Base-by-base conservation (phyloP, 164 flowering plant species). In the Nelumbo lutea region DNA sequence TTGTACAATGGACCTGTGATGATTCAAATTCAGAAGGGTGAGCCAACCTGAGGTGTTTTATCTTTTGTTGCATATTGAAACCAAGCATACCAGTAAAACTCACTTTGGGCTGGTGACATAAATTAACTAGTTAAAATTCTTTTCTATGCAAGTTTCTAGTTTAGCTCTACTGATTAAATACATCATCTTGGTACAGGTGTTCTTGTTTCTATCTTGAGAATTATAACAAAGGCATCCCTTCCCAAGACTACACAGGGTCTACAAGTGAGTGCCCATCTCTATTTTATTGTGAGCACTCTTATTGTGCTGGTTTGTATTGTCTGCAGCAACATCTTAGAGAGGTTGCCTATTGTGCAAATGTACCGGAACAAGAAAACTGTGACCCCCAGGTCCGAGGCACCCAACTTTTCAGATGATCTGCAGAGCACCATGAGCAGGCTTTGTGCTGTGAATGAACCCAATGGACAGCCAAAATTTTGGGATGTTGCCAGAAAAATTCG, bases 131-230 rank as follows among this genome's bases (percentile, higher is more conserved):
- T 46, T 11, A 14, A n/a, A 44, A 42, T 67, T n/a, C 40, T 43
- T 55, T 2, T 13, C 42, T 27, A 42, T 52, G 6, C 11, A 27
- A 10, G 3, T 38, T 11, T 11, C 42, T 5, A 14, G 3, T 6
- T 4, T 11, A 57, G 8, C 40, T 7, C 44, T 27, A 27, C 27
- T 7, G n/a, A 45, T 48, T 5, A 27, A 15, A 50, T 42, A 4
- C n/a, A 14, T 57, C 9, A 7, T 73, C 9, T 47, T 38, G 11
- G 2, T 14, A 48, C 88, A 90, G 98, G 98, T 64, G 88, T 93
- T 78, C 76, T 88, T 4, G 86, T 90, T 64, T 86, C 85, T 14
- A 72, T 82, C 65, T 67, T 90, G 75, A 85, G 93, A 79, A 83
- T 90, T n/a, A 75, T 85, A 66, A 88, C 93, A 43, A 83, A 82